Evolutionary conservation across 1,139 yeast species (phyloP), one percentile per base, ranked within the genome.

Genomic region (Spathaspora sp.): DNA sequence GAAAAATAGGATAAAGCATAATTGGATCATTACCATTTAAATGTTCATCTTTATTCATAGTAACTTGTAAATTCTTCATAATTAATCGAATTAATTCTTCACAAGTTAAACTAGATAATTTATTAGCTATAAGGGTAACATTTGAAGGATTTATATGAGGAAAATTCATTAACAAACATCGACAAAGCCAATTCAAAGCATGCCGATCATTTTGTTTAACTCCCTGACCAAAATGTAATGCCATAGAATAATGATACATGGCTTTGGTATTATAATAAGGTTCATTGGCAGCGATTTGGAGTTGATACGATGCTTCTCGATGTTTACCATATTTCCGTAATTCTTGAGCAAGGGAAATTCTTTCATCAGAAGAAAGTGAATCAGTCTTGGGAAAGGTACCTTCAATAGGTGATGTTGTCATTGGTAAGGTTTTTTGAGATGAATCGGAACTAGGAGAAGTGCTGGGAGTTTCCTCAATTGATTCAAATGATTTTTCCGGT

Each of bases 191-290:
- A 48, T 72, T 68, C 39, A 84, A 70, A 1, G 90, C 80, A 46
- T 76, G 79, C 11, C 67, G 58, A 41, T 80, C 78, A 59, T 84
- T 84, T 49, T 75, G 78, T 25, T 80, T 74, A 13, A 84, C 82
- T 0, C 95, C 95, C 64, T 83, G 83, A 1, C 95, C 95, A 47
- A 78, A 72, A 47, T 86, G 70, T 27, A 87, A 64, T 0, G 93
- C 86, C 54, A 85, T 64, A 0, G 91, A 89, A 59, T 86, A 87
- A 34, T 85, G 62, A 42, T 82, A 74, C 86, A 82, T 86, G 1
- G 93, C 95, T 45, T 61, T 60, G 1, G 74, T 69, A 39, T 84
- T 81, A 53, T 73, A 74, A 53, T 78, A 76, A 2, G 90, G 89
- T 34, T 67, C 65, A 51, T 72, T 74, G 1, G 89, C 84, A 1